Base-by-base conservation (phyloP, 2,329 filamentous ascomycete genomes). In the Ophiostoma sp. region DNA sequence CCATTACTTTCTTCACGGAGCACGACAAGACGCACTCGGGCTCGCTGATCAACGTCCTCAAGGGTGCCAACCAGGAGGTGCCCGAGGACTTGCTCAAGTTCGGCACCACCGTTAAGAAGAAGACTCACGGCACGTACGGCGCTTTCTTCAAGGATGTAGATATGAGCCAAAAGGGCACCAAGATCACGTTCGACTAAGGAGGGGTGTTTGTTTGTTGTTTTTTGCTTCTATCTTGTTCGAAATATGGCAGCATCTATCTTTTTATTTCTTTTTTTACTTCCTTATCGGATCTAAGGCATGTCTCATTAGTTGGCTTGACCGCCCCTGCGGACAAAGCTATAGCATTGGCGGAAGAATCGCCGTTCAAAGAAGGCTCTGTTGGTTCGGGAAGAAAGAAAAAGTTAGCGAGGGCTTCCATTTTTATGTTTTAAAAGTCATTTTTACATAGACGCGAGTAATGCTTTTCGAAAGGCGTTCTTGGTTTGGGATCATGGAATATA, bases 81-180 rank as follows among this genome's bases (percentile, higher is more conserved):
- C 96, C 96, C 2, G 94, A 97, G 59, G 92, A 93, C 33, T 85
- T 99, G 50, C 86, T 98, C 81, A 98, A 97, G 84, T 99, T 98
- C 78, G 96, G 96, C 79, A 97, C 94, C 28, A 98, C 95, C 0
- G 96, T 99, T 70, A 99, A 98, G 90, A 98, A 97, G 90, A 98
- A 98, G 94, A 89, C 91, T 68, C 96, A 99, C 84, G 93, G 94
- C 79, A 92, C 93, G 66, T 99, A 98, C 80, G 96, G 96, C 73
- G 94, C 94, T 42, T 98, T 98, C 81, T 97, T 93, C 87, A 97
- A 96, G 83, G 94, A 98, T 78, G 90, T 93, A 9, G 92, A 93
- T 78, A 91, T 91, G 82, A 93, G 88, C 81, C 92, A 95, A 83
- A 91, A 93, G 82, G 91, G 93, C 36, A 96, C 92, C 73, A 98